Evolutionary conservation across 176 grass and related monocot species (phyloP), one percentile per base, ranked within the genome.

Genomic region (Musa beccarii): DNA sequence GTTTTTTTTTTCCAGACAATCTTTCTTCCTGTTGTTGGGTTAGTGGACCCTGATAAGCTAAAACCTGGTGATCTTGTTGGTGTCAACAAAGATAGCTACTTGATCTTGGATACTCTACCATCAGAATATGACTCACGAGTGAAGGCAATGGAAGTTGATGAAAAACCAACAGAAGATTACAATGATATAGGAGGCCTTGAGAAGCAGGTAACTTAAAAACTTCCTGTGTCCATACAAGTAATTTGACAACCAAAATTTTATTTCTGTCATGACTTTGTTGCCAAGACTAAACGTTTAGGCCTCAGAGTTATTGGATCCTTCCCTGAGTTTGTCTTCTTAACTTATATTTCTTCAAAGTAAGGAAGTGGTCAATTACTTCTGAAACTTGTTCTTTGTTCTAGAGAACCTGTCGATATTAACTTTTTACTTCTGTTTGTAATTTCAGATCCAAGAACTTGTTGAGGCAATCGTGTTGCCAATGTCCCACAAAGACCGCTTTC

Each of bases 151-250:
- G 89, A 96, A 70, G 89, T 89, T 57, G 87, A 96, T 82, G 92
- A 96, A 84, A 96, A 96, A 26, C 92, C 92, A 56, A 96, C 85
- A 0, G 87, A 92, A 81, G 89, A 92, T 81, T 96, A 96, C 79
- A 96, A 92, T 86, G 87, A 96, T 66, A 86, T 96, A 64, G 92
- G 92, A 56, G 92, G 92, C 51, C 92, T 92, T 62, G 89, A 96
- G 66, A 92, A 96, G 66, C 79, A 96, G 89, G 89, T 96, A 87
- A 51, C 68, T 54, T n/a, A 14, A 54, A 21, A 11, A 78, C 54
- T 63, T 73, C 1, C 21, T 70, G 4, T 70, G 49, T 70, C 43
- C 21, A 57, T 29, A 12, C 10, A 28, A 15, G 22, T 55, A 54
- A 14, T 54, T 74, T 7, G 25, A 14, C 21, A 10, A 15, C 71